Base-by-base conservation (phyloP, 1,284 basidiomycete species). In the Apiotrichum gracile region DNA sequence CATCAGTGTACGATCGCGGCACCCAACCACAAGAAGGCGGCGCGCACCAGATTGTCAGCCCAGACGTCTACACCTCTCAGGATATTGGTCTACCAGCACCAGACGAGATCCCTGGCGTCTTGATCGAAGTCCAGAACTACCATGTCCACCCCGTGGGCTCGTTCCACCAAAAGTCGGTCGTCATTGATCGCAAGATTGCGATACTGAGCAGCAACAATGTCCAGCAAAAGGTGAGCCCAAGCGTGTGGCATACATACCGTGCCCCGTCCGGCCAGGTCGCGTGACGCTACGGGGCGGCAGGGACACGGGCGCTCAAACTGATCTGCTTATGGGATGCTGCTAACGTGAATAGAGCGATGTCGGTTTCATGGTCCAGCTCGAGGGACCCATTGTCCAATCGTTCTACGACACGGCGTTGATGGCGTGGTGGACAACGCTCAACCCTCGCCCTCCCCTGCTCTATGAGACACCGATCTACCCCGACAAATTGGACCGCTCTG, bases 101-200 rank as follows among this genome's bases (percentile, higher is more conserved):
- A 13, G 51, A 53, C 3, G 58, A 60, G 37, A 51, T 62, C 26
- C 58, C 56, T 0, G 58, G 58, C 8, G 42, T 56, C 13, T 22
- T 27, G 19, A 38, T 62, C 34, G 57, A 62, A 47, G 60, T 62
- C 16, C 66, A 67, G 37, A 70, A 70, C 51, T 70, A 67, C 51
- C 68, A 70, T 48, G 54, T 60, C 14, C 62, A 64, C 1, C 66
- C 67, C 3, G 68, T 70, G 16, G 68, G 68, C 26, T 66, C 66
- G 0, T 88, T 87, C 74, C 86, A 88, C 64, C 80, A 83, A 42
- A 86, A 88, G 69, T 85, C 83, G 51, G 78, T 86, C 71, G 77
- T 87, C 49, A 80, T 87, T 14, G 86, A 88, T 65, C 78, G 86
- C 16, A 81, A 80, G 58, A 73, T 86, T 16, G 86, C 83, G 0